Evolutionary conservation across 2,329 filamentous ascomycete genomes (phyloP), one percentile per base, ranked within the genome.

Genomic region (Penicillium sp.): DNA sequence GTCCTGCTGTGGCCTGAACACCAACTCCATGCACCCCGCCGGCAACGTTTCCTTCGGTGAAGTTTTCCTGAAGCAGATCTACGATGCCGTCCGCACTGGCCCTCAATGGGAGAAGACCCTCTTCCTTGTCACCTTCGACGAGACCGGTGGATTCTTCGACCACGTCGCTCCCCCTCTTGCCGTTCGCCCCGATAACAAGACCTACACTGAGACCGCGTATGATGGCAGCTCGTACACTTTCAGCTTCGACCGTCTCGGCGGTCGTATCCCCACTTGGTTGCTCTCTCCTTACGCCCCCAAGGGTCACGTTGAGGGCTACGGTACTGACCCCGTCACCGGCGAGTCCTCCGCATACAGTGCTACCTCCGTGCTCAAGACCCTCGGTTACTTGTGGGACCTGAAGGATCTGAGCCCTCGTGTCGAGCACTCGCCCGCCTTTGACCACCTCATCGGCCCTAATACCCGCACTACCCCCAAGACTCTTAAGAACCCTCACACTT

Each of bases 71-170:
- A 74, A 75, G 66, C 64, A 73, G 49, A 61, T 75, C 58, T 75
- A 75, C 56, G 72, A 75, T 23, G 65, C 72, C 33, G 48, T 74
- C 44, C 72, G 72, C 57, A 63, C 68, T 36, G 62, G 70, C 7
- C 69, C 70, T 15, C 70, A 74, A 53, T 75, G 72, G 72, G 65
- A 75, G 10, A 66, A 72, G 55, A 71, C 70, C 38, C 64, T 74
- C 13, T 64, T 73, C 19, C 56, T 75, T 21, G 50, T 75, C 45
- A 72, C 70, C 49, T 75, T 69, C 58, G 72, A 74, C 39, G 72
- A 75, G 65, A 70, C 69, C 2, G 71, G 72, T 56, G 72, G 72
- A 38, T 75, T 74, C 67, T 71, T 64, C 60, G 72, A 75, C 65
- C 72, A 75, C 62, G 69, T 75, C 21, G 59, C 64, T 34, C 66